Evolutionary conservation across 345 rosid genomes (phyloP).

Genomic region (Salix brachista): DNA sequence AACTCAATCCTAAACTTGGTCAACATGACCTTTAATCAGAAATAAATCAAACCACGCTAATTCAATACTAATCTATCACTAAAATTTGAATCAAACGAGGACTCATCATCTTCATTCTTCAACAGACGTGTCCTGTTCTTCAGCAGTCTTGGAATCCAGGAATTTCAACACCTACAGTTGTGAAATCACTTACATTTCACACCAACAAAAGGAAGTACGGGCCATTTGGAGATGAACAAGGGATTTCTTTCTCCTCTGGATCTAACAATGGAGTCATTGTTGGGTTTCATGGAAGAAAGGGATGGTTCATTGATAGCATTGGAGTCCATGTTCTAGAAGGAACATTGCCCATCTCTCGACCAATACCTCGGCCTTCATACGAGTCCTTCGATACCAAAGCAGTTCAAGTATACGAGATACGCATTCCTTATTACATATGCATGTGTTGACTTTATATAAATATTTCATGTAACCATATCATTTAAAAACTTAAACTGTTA

Average conservation of each 20-base stretch:
- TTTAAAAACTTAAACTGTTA: no score
- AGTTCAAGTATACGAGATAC: not conserved
- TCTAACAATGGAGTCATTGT: slow-evolving; percentile 13
- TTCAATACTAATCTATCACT: no score
- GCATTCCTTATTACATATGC: not conserved
- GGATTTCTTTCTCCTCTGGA: slow-evolving; percentile 20
- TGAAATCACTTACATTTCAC: slow-evolving; percentile 21
- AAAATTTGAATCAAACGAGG: no score
- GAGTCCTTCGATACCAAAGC: not conserved
- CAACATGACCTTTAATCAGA: no score
- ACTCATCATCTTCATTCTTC: no score
- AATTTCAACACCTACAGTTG: no score
- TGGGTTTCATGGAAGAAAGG: slow-evolving; percentile 29
- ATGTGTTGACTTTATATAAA: not conserved
- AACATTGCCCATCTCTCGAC: not conserved
- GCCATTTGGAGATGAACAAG: slow-evolving; percentile 33
- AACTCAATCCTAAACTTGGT: no score
- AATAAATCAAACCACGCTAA: no score
- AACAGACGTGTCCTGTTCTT: no score
- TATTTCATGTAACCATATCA: accelerated
- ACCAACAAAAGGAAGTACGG: slow-evolving; percentile 28
- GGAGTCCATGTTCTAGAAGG: slow-evolving; percentile 25
- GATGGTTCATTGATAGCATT: slow-evolving; percentile 22
- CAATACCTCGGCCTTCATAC: not conserved
- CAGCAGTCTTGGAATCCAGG: no score